Evolutionary conservation across 371 early-diverging fungal genomes (phyloP).

Genomic region (Circinella minor): DNA sequence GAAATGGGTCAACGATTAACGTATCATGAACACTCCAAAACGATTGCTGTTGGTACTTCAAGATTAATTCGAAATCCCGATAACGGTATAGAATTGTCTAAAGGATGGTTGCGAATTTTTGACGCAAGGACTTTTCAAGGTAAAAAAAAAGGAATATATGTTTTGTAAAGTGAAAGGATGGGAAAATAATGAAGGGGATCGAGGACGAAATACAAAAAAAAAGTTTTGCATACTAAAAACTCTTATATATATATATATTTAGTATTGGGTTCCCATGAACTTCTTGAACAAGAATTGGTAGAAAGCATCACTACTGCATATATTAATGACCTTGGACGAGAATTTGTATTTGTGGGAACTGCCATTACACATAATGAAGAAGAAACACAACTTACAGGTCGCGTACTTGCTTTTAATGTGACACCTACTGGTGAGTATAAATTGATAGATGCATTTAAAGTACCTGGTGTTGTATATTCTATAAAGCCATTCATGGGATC

Average conservation of each 20-base stretch:
- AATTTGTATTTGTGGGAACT: slow-evolving; percentile 67
- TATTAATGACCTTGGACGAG: slow-evolving; percentile 36
- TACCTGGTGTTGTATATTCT: slow-evolving; percentile 56
- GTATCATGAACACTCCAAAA: slow-evolving; percentile 55
- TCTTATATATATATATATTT: neutral
- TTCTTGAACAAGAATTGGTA: slow-evolving; percentile 51
- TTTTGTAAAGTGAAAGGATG: neutral
- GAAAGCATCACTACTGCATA: slow-evolving; percentile 39
- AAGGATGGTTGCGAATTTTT: slow-evolving; percentile 64
- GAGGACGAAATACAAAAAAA: neutral
- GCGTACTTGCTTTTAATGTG: slow-evolving; percentile 62
- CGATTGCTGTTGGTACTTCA: slow-evolving; percentile 65
- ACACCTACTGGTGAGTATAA: slow-evolving; percentile 35
- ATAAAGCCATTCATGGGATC: slow-evolving; percentile 46
- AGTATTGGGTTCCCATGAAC: slow-evolving; percentile 24
- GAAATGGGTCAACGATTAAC: slow-evolving; percentile 78
- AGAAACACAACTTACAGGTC: slow-evolving; percentile 54
- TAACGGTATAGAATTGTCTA: slow-evolving; percentile 47
- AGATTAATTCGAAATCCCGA: slow-evolving; percentile 28
- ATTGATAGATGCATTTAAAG: slow-evolving; percentile 38
- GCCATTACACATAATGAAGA: slow-evolving; percentile 46
- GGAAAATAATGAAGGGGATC: neutral
- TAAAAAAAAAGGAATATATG: slow-evolving; percentile 23
- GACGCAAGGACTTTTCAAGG: slow-evolving; percentile 80
- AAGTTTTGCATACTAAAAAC: too few species aligned